These are phyloP conservation scores for Suillus paluster DNA, from an alignment of 768 basidiomycete genomes.

Conservation along the genomic window DNA sequence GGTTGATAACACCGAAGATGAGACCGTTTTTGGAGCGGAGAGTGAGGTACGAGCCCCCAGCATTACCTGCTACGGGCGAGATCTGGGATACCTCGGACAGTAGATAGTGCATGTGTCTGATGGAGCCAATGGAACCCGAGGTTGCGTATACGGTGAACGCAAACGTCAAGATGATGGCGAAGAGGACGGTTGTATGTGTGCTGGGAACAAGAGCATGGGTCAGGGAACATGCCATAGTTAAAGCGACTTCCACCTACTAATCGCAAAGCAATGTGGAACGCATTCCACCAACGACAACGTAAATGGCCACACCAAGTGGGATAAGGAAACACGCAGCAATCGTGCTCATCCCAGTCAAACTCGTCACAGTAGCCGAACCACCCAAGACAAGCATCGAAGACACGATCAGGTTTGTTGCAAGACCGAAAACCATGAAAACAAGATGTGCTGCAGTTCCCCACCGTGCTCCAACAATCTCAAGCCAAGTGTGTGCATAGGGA, in stretches of 20 bases:
- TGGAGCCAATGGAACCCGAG: slow-evolving; percentile 78
- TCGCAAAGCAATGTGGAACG: slow-evolving; percentile 85
- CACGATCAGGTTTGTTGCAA: slow-evolving; percentile 92
- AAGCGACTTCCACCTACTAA: slow-evolving; percentile 58
- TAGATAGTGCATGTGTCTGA: slow-evolving; percentile 77
- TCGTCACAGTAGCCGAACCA: slow-evolving; percentile 85
- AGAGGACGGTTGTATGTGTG: slow-evolving; percentile 86
- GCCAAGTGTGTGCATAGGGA: slow-evolving; percentile 85
- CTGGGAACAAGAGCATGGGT: slow-evolving; percentile 38
- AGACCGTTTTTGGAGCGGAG: slow-evolving; percentile 78
- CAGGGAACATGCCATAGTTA: background rate
- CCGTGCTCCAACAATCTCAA: slow-evolving; percentile 80
- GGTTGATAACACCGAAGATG: slow-evolving; percentile 87
- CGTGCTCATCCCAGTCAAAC: slow-evolving; percentile 88
- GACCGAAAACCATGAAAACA: slow-evolving; percentile 90
- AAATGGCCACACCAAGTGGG: slow-evolving; percentile 85
- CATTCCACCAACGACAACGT: slow-evolving; percentile 88
- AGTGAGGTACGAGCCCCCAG: slow-evolving; percentile 83
- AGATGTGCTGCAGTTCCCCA: slow-evolving; percentile 85
- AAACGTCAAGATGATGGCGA: slow-evolving; percentile 80
- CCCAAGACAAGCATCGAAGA: slow-evolving; percentile 83
- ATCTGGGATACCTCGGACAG: slow-evolving; percentile 58
- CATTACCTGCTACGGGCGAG: slow-evolving; percentile 79
- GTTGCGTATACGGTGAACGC: slow-evolving; percentile 85
- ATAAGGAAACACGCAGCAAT: slow-evolving; percentile 92